Base-by-base conservation (phyloP, 2,329 filamentous ascomycete species). In the Albifimbria verrucaria region DNA sequence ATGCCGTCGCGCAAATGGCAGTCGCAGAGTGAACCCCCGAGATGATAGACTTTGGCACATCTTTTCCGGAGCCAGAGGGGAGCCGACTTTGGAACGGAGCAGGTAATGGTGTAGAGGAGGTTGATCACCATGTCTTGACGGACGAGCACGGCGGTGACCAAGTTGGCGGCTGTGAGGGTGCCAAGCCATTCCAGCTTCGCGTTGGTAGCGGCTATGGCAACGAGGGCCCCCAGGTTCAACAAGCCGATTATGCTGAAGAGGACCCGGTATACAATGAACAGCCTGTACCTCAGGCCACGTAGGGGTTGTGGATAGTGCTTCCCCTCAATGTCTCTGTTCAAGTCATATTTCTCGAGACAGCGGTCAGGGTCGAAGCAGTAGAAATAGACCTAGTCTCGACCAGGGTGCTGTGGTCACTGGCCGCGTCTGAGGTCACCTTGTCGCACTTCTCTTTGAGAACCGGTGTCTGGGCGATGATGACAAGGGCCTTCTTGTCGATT, bases 61-160 rank as follows among this genome's bases (percentile, higher is more conserved):
- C 72, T 70, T n/a, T 67, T 67, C 39, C 78, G 75, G 48, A 83
- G 61, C 59, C 72, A 70, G 3, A 83, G 65, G 1, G 81, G 81
- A 3, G 73, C 74, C 0, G 64, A 66, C 24, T 76, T 71, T 26
- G 72, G 73, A 11, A 80, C 65, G 1, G 73, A 77, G 57, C 74
- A 79, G 48, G 69, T 70, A 45, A 78, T 56, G 11, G 65, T 66
- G 63, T 78, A 83, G 12, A 82, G 60, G 15, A 67, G 55, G 61
- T 83, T 83, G 65, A 83, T 74, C 56, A 81, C 68, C 46, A 72
- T 65, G 23, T 82, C 79, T 59, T 83, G 79, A 12, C 80, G 74
- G 52, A 82, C 74, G 36, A 81, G 66, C 9, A 82, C 73, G n/a
- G 77, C 72, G 7, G 74, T 62, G 18, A 76, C 63, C 12, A 83